These are phyloP conservation scores for Phytophthora sp. DNA, from an alignment of 352 stramenopile genomes.

Conservation along the genomic window DNA sequence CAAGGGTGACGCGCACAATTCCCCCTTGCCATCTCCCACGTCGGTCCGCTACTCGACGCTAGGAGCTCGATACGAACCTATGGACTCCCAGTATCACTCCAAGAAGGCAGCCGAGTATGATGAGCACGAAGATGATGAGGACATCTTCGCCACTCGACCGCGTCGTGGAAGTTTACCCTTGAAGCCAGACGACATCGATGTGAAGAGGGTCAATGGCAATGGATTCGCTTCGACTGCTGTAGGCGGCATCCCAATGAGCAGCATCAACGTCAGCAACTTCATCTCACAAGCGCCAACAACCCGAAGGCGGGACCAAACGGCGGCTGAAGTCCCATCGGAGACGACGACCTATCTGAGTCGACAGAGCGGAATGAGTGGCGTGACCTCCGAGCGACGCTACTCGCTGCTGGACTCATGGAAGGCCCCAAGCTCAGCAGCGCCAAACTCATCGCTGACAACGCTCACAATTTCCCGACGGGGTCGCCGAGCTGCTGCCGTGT, in stretches of 20 bases:
- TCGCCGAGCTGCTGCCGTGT: constrained; percentile 60
- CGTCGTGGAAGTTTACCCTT: constrained; percentile 54
- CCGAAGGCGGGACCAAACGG: constrained; percentile 12
- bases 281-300: constrained; percentile 25
- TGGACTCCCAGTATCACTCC: constrained; percentile 75
- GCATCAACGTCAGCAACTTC: constrained; percentile 38
- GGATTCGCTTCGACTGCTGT: constrained; percentile 1
- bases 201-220: constrained; percentile 24
- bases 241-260: constrained; percentile 41
- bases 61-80: constrained; percentile 68
- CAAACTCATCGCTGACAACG: constrained; percentile 68
- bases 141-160: constrained; percentile 28
- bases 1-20: constrained; percentile 52
- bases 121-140: constrained; percentile 45
- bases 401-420: constrained; percentile 82
- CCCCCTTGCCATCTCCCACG: constrained; percentile 46
- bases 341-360: constrained; percentile 40
- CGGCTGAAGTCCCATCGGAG: constrained; percentile 33
- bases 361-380: constrained; percentile 35
- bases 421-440: constrained; percentile 52
- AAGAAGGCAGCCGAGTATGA: constrained; percentile 77
- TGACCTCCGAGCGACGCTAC: constrained; percentile 61
- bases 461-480: constrained; percentile 77
- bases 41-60: constrained; percentile 61
- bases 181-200: constrained; percentile 24